These are phyloP conservation scores for Fistulina hepatica DNA, from an alignment of 1,284 basidiomycete species.

Conservation along the genomic window DNA sequence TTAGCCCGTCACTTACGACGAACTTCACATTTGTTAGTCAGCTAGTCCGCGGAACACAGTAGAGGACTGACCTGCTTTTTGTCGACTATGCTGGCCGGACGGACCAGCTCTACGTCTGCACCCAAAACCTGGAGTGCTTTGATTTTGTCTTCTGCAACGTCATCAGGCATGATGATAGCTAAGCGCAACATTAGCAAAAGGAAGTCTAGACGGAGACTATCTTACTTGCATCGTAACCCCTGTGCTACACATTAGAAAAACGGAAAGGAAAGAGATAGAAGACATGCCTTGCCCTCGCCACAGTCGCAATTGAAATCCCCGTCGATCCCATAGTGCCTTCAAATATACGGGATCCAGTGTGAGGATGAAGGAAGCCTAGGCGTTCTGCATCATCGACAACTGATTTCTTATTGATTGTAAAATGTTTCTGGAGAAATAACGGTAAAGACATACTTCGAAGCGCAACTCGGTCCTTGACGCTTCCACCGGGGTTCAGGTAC, in stretches of 20 bases:
- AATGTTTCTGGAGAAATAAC: not conserved
- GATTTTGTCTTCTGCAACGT: slow-evolving; percentile 87
- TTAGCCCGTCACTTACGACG: slow-evolving; percentile 33
- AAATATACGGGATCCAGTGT: slow-evolving; percentile 90
- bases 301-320: slow-evolving; percentile 92
- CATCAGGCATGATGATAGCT: slow-evolving; percentile 92
- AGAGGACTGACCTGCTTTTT: slow-evolving; percentile 69
- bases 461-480: slow-evolving; percentile 95
- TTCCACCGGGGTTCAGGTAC: slow-evolving; percentile 95
- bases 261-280: not conserved
- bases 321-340: slow-evolving; percentile 98
- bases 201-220: slow-evolving; percentile 1
- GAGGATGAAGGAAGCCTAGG: slow-evolving; percentile 70
- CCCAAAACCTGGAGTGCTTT: slow-evolving; percentile 78
- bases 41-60: not conserved
- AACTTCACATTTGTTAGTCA: slow-evolving; percentile 26
- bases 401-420: slow-evolving; percentile 22
- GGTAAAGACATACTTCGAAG: slow-evolving; percentile 61
- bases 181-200: slow-evolving; percentile 6
- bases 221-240: slow-evolving; percentile 71
- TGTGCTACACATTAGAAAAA: slow-evolving; percentile 19
- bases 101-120: slow-evolving; percentile 76
- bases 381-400: slow-evolving; percentile 92
- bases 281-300: slow-evolving; percentile 74
- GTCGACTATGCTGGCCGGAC: slow-evolving; percentile 86